Conservation (phyloP, 768 basidiomycete species). For the Hericium erinaceus region DNA sequence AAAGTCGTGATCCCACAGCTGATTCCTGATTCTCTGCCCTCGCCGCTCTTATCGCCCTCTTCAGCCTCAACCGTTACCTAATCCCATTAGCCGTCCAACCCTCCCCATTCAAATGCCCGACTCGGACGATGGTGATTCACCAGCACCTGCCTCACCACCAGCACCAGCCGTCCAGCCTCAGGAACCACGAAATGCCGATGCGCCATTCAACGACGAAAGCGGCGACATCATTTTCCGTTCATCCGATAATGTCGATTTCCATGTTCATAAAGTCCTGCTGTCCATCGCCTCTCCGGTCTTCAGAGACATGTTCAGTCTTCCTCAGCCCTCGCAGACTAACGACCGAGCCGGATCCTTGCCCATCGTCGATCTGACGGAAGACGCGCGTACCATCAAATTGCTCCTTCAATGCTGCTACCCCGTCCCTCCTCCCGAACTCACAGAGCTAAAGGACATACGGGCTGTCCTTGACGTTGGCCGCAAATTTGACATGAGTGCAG, state of each 20-base stretch:
- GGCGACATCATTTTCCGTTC: slow-evolving; percentile 44
- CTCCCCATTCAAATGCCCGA: too few relatives aligned
- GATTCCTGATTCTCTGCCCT: too few relatives aligned
- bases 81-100: too few relatives aligned
- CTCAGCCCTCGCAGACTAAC: background rate
- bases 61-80: too few relatives aligned
- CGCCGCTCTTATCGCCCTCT: too few relatives aligned
- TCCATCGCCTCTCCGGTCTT: slow-evolving; percentile 52
- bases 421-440: background rate
- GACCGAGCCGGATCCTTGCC: background rate
- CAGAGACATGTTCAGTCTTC: slow-evolving; percentile 33
- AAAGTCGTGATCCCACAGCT: too few relatives aligned
- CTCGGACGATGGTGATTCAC: too few relatives aligned
- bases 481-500: background rate
- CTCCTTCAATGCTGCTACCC: background rate
- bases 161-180: too few relatives aligned
- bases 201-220: slow-evolving; percentile 5
- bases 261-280: slow-evolving; percentile 45
- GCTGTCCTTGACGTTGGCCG: background rate
- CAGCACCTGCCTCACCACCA: too few relatives aligned
- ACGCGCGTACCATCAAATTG: background rate
- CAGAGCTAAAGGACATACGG: background rate
- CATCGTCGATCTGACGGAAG: background rate
- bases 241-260: slow-evolving; percentile 42
- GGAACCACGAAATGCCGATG: background rate